These are phyloP conservation scores for Vigna angularis DNA, from an alignment of 306 rosid species.

Conservation along the genomic window DNA sequence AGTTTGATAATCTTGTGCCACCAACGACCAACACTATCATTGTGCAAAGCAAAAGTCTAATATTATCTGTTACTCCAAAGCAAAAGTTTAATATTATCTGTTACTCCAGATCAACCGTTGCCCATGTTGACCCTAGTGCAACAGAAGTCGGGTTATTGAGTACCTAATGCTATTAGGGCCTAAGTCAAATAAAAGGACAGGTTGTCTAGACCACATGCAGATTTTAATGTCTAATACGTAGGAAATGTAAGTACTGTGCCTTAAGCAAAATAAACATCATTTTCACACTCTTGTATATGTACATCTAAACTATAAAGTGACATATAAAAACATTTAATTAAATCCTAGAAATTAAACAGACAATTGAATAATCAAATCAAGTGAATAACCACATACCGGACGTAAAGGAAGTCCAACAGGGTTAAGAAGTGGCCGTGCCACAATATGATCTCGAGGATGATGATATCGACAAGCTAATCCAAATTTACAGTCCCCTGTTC, in stretches of 20 bases:
- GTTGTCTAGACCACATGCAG: neutral
- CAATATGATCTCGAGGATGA: slow-evolving; percentile 71
- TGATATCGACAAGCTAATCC: slow-evolving; percentile 84
- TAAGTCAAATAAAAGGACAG: neutral
- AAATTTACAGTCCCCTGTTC: slow-evolving; percentile 90
- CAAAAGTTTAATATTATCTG: neutral
- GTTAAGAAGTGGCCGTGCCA: slow-evolving; percentile 67
- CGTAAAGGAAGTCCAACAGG: slow-evolving; percentile 85
- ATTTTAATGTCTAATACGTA: slow-evolving; percentile 10
- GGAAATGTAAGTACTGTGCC: neutral
- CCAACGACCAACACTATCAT: neutral
- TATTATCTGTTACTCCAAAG: neutral
- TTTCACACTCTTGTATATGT: neutral
- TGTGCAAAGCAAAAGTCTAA: neutral
- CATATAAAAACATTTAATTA: neutral
- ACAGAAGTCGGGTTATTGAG: neutral
- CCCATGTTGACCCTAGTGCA: neutral
- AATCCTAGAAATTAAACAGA: slow-evolving; percentile 13
- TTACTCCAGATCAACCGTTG: neutral
- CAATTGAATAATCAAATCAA: slow-evolving; percentile 7
- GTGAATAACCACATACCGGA: slow-evolving; percentile 59
- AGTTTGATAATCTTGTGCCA: no score
- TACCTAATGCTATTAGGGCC: neutral
- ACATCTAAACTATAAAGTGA: neutral
- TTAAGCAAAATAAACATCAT: slow-evolving; percentile 1